Evolutionary conservation across 495 filamentous ascomycete species (phyloP), one percentile per base, ranked within the genome.

Genomic region (Annulohypoxylon stygium): DNA sequence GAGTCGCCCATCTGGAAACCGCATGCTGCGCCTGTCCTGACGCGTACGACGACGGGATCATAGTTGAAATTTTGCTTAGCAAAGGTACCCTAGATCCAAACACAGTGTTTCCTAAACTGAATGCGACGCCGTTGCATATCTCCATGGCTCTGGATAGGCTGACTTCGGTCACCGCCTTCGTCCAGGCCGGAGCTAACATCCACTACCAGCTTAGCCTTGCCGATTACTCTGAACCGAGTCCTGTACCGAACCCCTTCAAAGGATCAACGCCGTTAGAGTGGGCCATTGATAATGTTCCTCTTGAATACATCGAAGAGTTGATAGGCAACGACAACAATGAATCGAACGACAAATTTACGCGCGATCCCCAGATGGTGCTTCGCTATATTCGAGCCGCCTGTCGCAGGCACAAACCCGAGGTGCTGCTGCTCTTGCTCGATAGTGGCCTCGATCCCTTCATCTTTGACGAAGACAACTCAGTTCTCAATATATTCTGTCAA

Each of bases 251-350:
- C 14, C 37, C 26, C 16, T 69, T 63, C 18, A 64, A 65, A 34
- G 62, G 54, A 20, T 39, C 61, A n/a, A 75, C 73, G 12, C 69
- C 69, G 37, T 37, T 75, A 5, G 69, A 54, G 33, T 75, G 73
- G 69, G 73, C 69, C 4, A 72, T 75, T n/a, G 25, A 53, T 8
- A 48, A 43, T 43, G 66, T 64, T 14, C 37, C 64, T 26, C 0
- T 61, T 5, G 30, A 8, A 16, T 47, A 60, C 2, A 33, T 68
- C 16, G 18, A 36, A 9, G n/a, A 3, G 34, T 20, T 75, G 14
- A 26, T 71, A 2, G 2, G 11, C 10, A 0, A 0, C 11, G 1
- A 12, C 11, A 8, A 12, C 25, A 3, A 30, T 11, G 0, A 0
- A 11, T 4, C 26, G 18, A 8, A 8, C 25, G 1, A 30, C 11